Percentiles rank a stretch among this genome's conserved stretches.
phyloP scores from a whole-genome alignment of 1,284 basidiomycete genomes.

The Ustilago loliicola region DNA sequence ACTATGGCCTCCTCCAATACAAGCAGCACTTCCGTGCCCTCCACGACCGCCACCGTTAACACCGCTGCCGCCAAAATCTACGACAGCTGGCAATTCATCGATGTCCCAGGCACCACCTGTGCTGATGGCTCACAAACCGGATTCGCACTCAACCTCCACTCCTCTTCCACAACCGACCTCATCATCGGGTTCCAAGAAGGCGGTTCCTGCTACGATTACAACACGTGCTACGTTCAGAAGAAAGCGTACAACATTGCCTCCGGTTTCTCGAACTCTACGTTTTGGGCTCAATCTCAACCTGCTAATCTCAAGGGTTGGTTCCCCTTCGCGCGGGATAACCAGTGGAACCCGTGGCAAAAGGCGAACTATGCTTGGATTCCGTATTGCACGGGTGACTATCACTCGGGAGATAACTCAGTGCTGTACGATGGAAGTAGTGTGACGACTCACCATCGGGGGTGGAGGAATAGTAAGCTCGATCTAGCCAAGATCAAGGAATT shows the following conservation, averaged over 20 bases:
- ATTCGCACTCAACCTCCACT: constrained; percentile 29
- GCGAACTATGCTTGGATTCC: constrained; percentile 36
- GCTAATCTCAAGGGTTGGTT: constrained; percentile 25
- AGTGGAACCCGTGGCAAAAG: constrained; percentile 27
- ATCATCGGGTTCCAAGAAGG: constrained; percentile 32
- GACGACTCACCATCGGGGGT: constrained; percentile 24
- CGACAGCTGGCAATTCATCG: constrained; percentile 31
- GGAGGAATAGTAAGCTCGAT: constrained; percentile 20
- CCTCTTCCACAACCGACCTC: constrained; percentile 23
- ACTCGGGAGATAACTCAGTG: constrained; percentile 32
- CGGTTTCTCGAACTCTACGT: constrained; percentile 24
- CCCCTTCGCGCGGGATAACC: constrained; percentile 29
- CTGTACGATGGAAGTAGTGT: constrained; percentile 15
- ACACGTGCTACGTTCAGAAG: constrained; percentile 27
- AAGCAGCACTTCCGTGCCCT: not conserved
- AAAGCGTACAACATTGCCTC: constrained; percentile 28
- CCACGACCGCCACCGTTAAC: not conserved
- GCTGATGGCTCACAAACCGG: constrained; percentile 34
- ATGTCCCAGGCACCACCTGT: constrained; percentile 38
- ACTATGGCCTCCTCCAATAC: too few relatives aligned
- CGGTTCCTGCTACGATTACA: constrained; percentile 40
- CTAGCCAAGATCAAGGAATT: constrained; percentile 25
- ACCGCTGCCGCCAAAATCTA: not conserved
- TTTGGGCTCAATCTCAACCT: constrained; percentile 20
- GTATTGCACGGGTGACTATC: constrained; percentile 44